A percentile compares a stretch with the other conserved stretches of the same genome.
phyloP scores from a whole-genome alignment of 352 stramenopile species.

The Globisporangium orthogonon region DNA sequence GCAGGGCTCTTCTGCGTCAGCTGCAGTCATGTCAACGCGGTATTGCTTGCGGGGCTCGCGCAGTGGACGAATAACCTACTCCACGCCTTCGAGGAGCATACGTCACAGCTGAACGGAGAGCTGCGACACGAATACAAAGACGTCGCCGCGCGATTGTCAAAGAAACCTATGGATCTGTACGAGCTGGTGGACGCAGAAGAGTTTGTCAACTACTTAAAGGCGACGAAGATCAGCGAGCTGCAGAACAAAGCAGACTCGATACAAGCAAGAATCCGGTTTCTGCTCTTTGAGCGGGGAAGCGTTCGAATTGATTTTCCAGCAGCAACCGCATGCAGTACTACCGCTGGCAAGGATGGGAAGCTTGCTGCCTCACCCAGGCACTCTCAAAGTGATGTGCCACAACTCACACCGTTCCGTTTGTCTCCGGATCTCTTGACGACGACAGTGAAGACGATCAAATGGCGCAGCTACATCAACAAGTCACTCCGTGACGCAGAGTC shows the following conservation, averaged over 20 bases:
- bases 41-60: slow-evolving; percentile 28
- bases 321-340: too few relatives aligned
- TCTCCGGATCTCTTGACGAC: slow-evolving; percentile 39
- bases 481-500: slow-evolving; percentile 47
- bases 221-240: slow-evolving; percentile 32
- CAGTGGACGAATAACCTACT: slow-evolving; percentile 39
- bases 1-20: slow-evolving; percentile 37
- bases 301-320: slow-evolving; percentile 20
- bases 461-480: slow-evolving; percentile 50
- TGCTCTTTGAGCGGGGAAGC: slow-evolving; percentile 52
- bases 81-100: slow-evolving; percentile 42
- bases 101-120: slow-evolving; percentile 37
- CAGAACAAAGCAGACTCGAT: slow-evolving; percentile 35
- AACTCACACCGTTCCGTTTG: slow-evolving; percentile 9
- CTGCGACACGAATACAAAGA: slow-evolving; percentile 72
- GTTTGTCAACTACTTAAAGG: slow-evolving; percentile 47
- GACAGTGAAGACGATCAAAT: slow-evolving; percentile 63
- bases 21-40: slow-evolving; percentile 37
- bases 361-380: background rate
- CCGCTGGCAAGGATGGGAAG: background rate
- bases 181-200: slow-evolving; percentile 63
- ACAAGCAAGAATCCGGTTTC: slow-evolving; percentile 55
- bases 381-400: background rate
- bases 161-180: slow-evolving; percentile 62
- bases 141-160: slow-evolving; percentile 46